Evolutionary conservation across 2,329 filamentous ascomycete species (phyloP).

Genomic region (Talaromyces sp.): DNA sequence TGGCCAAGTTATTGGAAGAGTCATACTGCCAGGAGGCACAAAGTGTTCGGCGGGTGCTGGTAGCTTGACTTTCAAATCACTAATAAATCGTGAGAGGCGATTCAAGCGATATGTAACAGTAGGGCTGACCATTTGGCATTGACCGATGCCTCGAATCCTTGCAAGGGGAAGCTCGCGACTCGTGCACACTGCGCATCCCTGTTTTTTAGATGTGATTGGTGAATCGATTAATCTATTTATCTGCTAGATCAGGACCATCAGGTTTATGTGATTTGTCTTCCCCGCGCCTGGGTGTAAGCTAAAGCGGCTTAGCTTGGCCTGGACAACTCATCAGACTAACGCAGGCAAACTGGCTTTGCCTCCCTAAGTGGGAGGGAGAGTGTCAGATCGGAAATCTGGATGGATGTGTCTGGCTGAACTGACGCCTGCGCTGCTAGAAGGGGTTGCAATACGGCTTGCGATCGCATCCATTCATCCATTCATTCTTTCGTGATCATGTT

Average conservation of each 20-base stretch:
- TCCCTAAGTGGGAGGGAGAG: background rate
- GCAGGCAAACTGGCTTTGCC: background rate
- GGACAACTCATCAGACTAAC: conserved; percentile 3
- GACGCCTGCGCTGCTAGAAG: background rate
- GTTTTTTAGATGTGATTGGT: background rate
- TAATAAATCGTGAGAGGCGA: background rate
- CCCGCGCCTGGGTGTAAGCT: background rate
- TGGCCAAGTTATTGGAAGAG: background rate
- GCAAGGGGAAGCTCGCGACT: background rate
- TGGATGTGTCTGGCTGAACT: background rate
- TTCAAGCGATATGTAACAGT: background rate
- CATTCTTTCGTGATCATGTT: background rate
- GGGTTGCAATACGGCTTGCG: background rate
- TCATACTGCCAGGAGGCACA: background rate
- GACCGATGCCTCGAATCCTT: background rate
- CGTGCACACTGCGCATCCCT: background rate
- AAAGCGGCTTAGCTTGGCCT: background rate
- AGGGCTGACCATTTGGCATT: background rate
- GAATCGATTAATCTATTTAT: background rate
- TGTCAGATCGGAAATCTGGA: background rate
- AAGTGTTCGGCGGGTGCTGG: background rate
- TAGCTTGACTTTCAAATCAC: background rate
- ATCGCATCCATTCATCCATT: background rate
- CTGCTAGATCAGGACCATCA: background rate
- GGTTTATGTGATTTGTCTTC: background rate